A percentile compares a stretch with the other conserved stretches of the same genome.
These are phyloP conservation scores for Candida smagusa DNA, from an alignment of 1,139 yeast species.

Conservation along the genomic window DNA sequence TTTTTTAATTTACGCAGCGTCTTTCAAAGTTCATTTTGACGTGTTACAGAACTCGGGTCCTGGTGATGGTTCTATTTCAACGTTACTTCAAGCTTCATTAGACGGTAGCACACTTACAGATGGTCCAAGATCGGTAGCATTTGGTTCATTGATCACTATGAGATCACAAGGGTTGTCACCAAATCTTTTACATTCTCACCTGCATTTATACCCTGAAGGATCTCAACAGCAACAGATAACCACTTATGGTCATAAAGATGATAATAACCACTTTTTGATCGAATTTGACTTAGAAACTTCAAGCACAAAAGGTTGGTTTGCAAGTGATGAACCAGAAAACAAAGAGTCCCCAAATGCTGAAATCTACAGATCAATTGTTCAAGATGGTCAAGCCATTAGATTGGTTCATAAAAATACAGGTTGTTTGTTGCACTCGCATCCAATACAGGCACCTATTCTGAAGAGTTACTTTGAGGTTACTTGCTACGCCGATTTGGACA, in stretches of 20 bases:
- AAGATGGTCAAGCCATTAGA: conserved; percentile 55
- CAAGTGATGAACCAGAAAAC: conserved; percentile 28
- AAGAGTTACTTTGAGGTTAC: conserved; percentile 59
- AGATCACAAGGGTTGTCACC: conserved; percentile 75
- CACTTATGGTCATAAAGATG: conserved; percentile 71
- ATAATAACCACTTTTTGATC: conserved; percentile 61
- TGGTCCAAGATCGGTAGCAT: conserved; percentile 62
- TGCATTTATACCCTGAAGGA: conserved; percentile 66
- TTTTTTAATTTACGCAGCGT: conserved; percentile 56
- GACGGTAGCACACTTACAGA: conserved; percentile 49
- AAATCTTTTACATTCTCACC: conserved; percentile 68
- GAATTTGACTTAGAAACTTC: conserved; percentile 36
- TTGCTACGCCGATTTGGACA: conserved; percentile 56
- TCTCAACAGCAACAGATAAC: conserved; percentile 74
- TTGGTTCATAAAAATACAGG: conserved; percentile 52
- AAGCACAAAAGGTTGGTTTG: conserved; percentile 22
- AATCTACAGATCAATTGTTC: conserved; percentile 20
- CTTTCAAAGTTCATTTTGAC: conserved; percentile 78
- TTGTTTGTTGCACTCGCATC: conserved; percentile 62
- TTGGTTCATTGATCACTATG: conserved; percentile 60
- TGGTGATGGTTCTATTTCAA: conserved; percentile 72
- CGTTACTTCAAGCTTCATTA: conserved; percentile 67
- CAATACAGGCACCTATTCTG: conserved; percentile 53
- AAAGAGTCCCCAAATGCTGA: conserved; percentile 20
- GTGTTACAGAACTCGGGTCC: conserved; percentile 75